A percentile compares a stretch with the other conserved stretches of the same genome.
Evolutionary conservation across 352 stramenopile species (phyloP).

Genomic region (Elongisporangium prolatum): DNA sequence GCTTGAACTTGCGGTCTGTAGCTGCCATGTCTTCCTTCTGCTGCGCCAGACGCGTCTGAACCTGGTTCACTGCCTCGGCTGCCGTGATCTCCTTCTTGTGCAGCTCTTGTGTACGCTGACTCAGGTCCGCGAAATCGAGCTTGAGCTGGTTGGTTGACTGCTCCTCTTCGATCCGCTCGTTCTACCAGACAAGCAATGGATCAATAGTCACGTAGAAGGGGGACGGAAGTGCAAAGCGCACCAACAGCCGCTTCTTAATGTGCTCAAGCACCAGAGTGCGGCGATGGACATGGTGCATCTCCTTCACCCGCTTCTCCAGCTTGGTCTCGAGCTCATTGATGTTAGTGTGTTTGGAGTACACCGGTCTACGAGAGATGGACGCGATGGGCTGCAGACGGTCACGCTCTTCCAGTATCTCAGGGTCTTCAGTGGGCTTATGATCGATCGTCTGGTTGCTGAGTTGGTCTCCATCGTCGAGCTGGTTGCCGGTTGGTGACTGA

Average conservation of each 20-base stretch:
- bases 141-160: constrained; percentile 69
- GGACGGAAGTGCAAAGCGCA: constrained; percentile 6
- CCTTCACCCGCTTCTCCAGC: constrained; percentile 50
- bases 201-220: too few species aligned
- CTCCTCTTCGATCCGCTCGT: constrained; percentile 40
- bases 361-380: constrained; percentile 65
- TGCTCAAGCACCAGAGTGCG: constrained; percentile 71
- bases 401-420: constrained; percentile 36
- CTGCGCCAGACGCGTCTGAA: constrained; percentile 56
- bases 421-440: background rate
- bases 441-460: background rate
- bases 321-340: constrained; percentile 68
- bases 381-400: constrained; percentile 63
- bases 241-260: constrained; percentile 69
- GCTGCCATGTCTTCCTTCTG: constrained; percentile 67
- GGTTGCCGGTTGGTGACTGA: constrained; percentile 1
- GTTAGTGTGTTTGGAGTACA: constrained; percentile 85
- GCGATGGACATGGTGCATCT: constrained; percentile 56
- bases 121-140: constrained; percentile 44
- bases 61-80: constrained; percentile 64
- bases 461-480: constrained; percentile 14
- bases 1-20: constrained; percentile 56
- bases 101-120: constrained; percentile 65
- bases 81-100: constrained; percentile 74
- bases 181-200: constrained; percentile 20